Evolutionary conservation across 2,329 filamentous ascomycete genomes (phyloP), one percentile per base, ranked within the genome.

Genomic region (Paecilomyces fulvus): DNA sequence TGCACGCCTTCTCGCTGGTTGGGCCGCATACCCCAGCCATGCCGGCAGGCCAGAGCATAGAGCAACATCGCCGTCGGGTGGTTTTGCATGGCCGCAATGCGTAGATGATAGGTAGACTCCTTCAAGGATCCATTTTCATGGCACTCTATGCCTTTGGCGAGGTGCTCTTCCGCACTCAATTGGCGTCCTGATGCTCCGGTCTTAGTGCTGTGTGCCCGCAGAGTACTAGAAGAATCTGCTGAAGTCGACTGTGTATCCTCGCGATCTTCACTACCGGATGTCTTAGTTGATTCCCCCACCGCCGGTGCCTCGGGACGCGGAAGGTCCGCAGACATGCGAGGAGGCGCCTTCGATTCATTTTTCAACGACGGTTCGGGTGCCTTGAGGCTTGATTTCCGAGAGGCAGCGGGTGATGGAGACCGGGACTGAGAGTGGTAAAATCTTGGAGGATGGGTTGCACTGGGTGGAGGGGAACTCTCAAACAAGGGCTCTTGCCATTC

Each of bases 1-100:
- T 87, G 83, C 0, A 97, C 89, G 7, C 90, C 94, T 73, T 99
- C 94, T 51, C 82, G 82, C 67, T 90, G 90, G 70, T 96, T 96
- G 7, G 90, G 83, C 9, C 92, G 86, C 90, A 97, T 96, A 17
- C 94, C 94, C 94, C 94, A 99, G 52, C 94, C 94, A 69, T 99
- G 94, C 52, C 94, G 84, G 68, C 92, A 97, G 10, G 94, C 94
- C 33, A 99, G 80, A 4, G 92, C 94, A 71, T 96, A 99, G 30
- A 97, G 80, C 11, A 99, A 83, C 94, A 99, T 99, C 21, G 88
- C 94, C 0, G 92, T 96, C 0, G 94, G 89, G 57, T 95, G 83
- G 51, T 90, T 89, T 56, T 89, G 86, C 64, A 86, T 85, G 0
- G 94, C 92, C 3, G 94, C 94, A 58, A 95, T 83, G 31, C 94